phyloP scores from a whole-genome alignment of 2,329 filamentous ascomycete species.

The Penicillium sp. region DNA sequence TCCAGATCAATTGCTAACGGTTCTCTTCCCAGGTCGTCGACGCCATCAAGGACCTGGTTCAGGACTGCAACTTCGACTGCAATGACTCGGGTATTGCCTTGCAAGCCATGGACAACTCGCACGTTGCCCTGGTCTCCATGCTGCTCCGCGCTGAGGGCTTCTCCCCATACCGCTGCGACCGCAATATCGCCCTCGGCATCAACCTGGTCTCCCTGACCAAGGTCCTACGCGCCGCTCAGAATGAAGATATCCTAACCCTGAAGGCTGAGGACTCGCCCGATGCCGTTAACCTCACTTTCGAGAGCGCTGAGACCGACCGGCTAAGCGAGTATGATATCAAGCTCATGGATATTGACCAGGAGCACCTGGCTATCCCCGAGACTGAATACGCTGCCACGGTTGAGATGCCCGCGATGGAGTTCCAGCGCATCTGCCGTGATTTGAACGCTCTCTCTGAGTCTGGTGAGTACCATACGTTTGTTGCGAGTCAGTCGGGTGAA shows the following conservation, averaged over 20 bases:
- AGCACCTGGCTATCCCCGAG: conserved; percentile 96
- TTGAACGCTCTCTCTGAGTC: conserved; percentile 89
- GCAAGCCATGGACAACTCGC: conserved; percentile 99
- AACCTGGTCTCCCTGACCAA: conserved; percentile 96
- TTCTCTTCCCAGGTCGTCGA: conserved; percentile 69
- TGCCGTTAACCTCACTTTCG: conserved; percentile 90
- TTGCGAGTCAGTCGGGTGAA: too few relatives aligned
- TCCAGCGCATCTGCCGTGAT: conserved; percentile 91
- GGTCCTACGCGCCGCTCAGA: conserved; percentile 88
- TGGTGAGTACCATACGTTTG: conserved; percentile 63
- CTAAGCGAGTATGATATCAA: conserved; percentile 99
- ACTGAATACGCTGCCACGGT: conserved; percentile 97
- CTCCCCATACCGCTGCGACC: conserved; percentile 93
- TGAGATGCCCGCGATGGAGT: conserved; percentile 79
- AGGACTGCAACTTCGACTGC: conserved; percentile 99
- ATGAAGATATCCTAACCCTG: conserved; percentile 88
- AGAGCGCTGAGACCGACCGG: conserved; percentile 79
- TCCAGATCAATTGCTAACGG: conserved; percentile 7
- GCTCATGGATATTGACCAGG: conserved; percentile 99
- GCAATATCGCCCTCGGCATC: conserved; percentile 96
- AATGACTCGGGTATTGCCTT: conserved; percentile 98
- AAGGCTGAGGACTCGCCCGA: conserved; percentile 97
- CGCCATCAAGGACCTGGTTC: conserved; percentile 97
- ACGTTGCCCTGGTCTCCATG: conserved; percentile 98
- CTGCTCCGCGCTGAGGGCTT: conserved; percentile 94